Conservation (phyloP, 306 rosid species). For the Glycine soja region DNA sequence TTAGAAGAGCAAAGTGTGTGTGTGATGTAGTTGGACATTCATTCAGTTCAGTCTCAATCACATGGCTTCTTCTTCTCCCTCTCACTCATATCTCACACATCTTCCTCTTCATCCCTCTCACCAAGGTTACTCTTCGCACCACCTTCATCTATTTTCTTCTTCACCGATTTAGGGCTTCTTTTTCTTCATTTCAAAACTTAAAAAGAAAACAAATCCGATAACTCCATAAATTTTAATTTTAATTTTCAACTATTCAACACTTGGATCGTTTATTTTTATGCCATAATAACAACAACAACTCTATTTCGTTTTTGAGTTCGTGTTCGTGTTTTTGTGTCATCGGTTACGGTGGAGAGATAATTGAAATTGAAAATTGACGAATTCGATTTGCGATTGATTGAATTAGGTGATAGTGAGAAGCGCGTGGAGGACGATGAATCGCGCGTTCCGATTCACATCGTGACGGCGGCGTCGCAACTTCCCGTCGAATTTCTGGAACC, state of each 20-base stretch:
- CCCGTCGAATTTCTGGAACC: constrained; percentile 84
- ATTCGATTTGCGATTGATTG: constrained; percentile 32
- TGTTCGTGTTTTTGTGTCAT: not conserved
- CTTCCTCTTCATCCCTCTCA: constrained; percentile 42
- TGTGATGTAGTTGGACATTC: constrained; percentile 38
- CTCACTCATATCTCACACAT: constrained; percentile 35
- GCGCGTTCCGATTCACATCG: constrained; percentile 68
- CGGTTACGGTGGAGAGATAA: not conserved
- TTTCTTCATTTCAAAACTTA: constrained; percentile 2
- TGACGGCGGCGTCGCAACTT: constrained; percentile 79
- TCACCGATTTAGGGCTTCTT: constrained; percentile 22
- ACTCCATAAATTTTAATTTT: not conserved
- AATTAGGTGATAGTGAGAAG: constrained; percentile 60
- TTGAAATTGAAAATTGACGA: not conserved
- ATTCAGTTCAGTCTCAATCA: constrained; percentile 24
- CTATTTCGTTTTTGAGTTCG: constrained; percentile 1
- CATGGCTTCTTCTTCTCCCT: constrained; percentile 47
- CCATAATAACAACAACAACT: no score
- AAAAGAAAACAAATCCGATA: not conserved
- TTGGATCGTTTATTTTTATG: constrained; percentile 12
- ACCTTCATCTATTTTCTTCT: not conserved
- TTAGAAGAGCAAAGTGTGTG: constrained; percentile 23
- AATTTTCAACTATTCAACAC: constrained; percentile 17
- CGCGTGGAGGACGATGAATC: constrained; percentile 53
- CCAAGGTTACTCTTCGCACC: constrained; percentile 56